Conservation (phyloP, 1,284 basidiomycete species). For the Flammula alnicola region DNA sequence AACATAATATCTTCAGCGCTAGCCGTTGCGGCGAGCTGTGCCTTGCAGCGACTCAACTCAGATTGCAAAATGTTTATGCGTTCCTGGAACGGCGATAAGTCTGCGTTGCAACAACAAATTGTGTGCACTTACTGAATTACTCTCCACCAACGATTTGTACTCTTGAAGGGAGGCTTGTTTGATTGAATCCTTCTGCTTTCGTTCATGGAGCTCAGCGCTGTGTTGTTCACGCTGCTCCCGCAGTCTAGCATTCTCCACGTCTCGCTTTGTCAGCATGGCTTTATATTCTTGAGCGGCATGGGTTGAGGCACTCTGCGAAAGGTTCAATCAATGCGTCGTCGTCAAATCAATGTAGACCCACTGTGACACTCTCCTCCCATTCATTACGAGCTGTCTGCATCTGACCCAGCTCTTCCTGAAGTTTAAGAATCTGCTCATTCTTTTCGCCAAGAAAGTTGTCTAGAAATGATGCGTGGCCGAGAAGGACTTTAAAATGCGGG, state of each 20-base stretch:
- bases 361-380: constrained; percentile 48
- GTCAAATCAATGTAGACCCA: constrained; percentile 37
- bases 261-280: constrained; percentile 62
- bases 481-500: constrained; percentile 52
- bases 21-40: constrained; percentile 75
- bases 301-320: constrained; percentile 47
- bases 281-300: constrained; percentile 62
- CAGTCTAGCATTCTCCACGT: constrained; percentile 77
- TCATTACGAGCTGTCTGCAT: constrained; percentile 45
- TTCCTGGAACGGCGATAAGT: constrained; percentile 50
- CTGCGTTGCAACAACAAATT: constrained; percentile 6
- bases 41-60: constrained; percentile 78
- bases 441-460: constrained; percentile 44
- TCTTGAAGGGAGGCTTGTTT: constrained; percentile 74
- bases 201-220: constrained; percentile 73
- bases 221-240: constrained; percentile 84
- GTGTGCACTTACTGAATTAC: constrained; percentile 58
- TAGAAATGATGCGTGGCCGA: constrained; percentile 48
- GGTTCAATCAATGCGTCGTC: constrained; percentile 9
- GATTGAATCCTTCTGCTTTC: constrained; percentile 68
- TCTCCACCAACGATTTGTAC: constrained; percentile 71
- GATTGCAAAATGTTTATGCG: constrained; percentile 76
- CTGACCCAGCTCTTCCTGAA: constrained; percentile 44
- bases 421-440: constrained; percentile 37
- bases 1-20: constrained; percentile 76